These are phyloP conservation scores for Clonostachys rosea DNA, from an alignment of 2,329 filamentous ascomycete genomes.

Conservation along the genomic window DNA sequence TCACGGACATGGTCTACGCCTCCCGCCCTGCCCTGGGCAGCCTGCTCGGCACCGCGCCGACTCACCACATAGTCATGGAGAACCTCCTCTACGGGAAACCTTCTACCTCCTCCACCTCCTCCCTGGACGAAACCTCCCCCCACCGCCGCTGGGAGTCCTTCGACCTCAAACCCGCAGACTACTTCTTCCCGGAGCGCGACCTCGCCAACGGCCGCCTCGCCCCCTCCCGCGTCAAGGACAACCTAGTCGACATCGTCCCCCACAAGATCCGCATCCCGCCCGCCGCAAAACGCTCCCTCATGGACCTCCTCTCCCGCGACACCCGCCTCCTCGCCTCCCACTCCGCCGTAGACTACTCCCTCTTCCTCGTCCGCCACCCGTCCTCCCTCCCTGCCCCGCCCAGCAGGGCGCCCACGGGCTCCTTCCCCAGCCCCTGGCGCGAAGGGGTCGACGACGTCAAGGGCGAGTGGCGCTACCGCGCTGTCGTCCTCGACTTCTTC, in stretches of 20 bases:
- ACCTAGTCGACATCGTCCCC: conserved; percentile 62
- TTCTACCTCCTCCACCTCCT: conserved; percentile 9
- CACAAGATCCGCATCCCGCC: conserved; percentile 57
- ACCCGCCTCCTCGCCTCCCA: conserved; percentile 56
- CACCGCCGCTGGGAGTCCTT: conserved; percentile 59
- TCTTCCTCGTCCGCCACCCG: conserved; percentile 59
- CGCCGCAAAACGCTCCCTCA: conserved; percentile 50
- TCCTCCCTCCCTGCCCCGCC: not conserved
- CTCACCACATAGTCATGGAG: conserved; percentile 75
- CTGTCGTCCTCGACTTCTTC: conserved; percentile 69
- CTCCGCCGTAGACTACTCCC: conserved; percentile 71
- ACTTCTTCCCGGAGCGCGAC: conserved; percentile 74
- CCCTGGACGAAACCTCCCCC: conserved; percentile 6
- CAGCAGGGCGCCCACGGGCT: not conserved
- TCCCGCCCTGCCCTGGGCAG: conserved; percentile 53
- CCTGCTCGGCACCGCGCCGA: conserved; percentile 55
- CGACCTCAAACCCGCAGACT: conserved; percentile 69
- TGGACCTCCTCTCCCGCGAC: conserved; percentile 52
- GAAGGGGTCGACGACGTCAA: conserved; percentile 56
- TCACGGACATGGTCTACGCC: conserved; percentile 63
- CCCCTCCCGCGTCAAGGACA: conserved; percentile 59
- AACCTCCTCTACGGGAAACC: conserved; percentile 61
- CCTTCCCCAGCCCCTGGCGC: conserved; percentile 43
- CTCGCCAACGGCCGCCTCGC: conserved; percentile 59
- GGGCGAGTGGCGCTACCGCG: conserved; percentile 63